Conservation (phyloP, 1,284 basidiomycete species). For the Somion occarium region DNA sequence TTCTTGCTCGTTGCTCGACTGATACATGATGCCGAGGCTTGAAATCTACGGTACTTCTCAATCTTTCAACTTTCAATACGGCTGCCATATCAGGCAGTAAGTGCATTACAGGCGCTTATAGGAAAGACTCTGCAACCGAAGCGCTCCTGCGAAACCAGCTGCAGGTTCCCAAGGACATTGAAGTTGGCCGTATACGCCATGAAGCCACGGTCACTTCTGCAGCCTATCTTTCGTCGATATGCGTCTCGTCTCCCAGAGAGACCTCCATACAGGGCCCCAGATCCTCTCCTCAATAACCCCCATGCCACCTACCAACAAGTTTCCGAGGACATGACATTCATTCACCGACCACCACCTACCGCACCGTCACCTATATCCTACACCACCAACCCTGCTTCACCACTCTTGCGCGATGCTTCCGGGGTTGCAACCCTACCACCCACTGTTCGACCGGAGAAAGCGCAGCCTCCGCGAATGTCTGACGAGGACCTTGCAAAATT, state of each 20-base stretch:
- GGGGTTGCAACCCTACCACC: conserved; percentile 33
- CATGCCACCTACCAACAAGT: conserved; percentile 53
- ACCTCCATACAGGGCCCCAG: conserved; percentile 58
- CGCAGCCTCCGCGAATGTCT: conserved; percentile 35
- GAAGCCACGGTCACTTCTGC: not conserved
- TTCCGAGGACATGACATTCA: conserved; percentile 61
- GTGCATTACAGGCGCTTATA: no score
- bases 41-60: no score
- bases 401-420: conserved; percentile 43
- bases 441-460: conserved; percentile 31
- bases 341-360: conserved; percentile 73
- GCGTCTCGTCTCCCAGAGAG: conserved; percentile 43
- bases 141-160: no score
- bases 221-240: conserved; percentile 20
- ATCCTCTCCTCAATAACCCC: conserved; percentile 59
- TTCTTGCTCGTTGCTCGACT: no score
- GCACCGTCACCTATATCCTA: conserved; percentile 66
- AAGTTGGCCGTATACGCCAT: no score
- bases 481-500: conserved; percentile 53
- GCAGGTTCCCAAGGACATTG: no score
- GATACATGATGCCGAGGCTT: no score
- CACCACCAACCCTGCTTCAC: conserved; percentile 62
- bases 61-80: no score
- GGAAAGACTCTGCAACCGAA: no score
- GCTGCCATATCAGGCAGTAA: no score